Base-by-base conservation (phyloP, 768 basidiomycete genomes). In the Auricularia auricula-judae region DNA sequence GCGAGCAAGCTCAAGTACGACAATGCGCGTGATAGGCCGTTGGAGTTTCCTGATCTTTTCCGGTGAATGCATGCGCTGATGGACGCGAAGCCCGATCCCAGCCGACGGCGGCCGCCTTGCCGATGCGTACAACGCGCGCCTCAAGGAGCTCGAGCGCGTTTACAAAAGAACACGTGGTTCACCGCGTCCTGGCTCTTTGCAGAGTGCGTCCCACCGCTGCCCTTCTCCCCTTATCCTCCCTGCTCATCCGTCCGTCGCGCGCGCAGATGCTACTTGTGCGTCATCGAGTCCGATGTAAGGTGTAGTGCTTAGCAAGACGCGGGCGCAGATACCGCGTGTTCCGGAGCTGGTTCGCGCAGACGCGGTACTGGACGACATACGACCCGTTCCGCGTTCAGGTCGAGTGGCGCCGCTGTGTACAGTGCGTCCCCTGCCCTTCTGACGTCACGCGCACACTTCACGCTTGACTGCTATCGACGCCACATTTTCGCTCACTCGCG, bases 131-230 rank as follows among this genome's bases (percentile, higher is more conserved):
- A 98, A 99, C 68, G 69, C 76, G 0, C 87, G 93, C 67, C 78
- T 99, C 12, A 72, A 73, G 4, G 73, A 74, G 0, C 79, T 90
- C 1, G 76, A 76, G 0, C 73, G 77, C 33, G 72, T 78, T 1
- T 72, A 74, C 3, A 23, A 23, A 78, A 80, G 69, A 81, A 86
- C 66, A 89, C 88, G 0, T 99, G 96, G 96, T 93, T 92, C 72
- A 89, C 84, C 7, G 85, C 91, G 4, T 91, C 94, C 1, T 99
- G 96, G 96, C 80, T 99, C n/a, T 98, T 81, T 73, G 93, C 93
- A 65, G 96, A 98, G 87, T 97, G 78, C 68, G 88, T 23, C 23
- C 23, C 23, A 23, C 23, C 23, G 23, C 23, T 23, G 23, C 23
- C 23, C 23, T 23, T 23, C 23, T 23, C 23, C 23, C 23, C 23